Percentiles rank a stretch among this genome's conserved stretches.
phyloP scores from a whole-genome alignment of 352 stramenopile species.

The Globisporangium yorkense region DNA sequence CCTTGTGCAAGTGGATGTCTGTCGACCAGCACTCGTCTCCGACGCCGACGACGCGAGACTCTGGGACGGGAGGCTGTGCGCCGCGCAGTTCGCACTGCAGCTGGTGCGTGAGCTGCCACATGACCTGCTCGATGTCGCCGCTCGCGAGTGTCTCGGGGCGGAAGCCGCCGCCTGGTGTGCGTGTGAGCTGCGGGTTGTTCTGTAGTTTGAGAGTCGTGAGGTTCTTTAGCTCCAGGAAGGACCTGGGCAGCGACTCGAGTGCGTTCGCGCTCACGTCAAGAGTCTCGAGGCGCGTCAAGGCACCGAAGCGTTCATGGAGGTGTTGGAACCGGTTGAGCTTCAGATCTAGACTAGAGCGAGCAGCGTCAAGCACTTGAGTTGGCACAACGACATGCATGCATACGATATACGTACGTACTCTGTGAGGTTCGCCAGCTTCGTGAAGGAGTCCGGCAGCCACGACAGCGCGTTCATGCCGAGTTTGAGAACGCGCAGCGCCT shows the following conservation, averaged over 20 bases:
- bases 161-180: slow-evolving; percentile 20
- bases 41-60: slow-evolving; percentile 33
- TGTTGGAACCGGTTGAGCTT: slow-evolving; percentile 63
- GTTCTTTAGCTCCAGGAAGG: slow-evolving; percentile 37
- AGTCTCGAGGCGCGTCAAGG: slow-evolving; percentile 28
- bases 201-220: slow-evolving; percentile 44
- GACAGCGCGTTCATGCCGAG: slow-evolving; percentile 57
- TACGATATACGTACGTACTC: slow-evolving; percentile 26
- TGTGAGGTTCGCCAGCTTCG: slow-evolving; percentile 37
- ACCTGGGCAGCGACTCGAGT: slow-evolving; percentile 39
- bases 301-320: slow-evolving; percentile 38
- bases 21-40: slow-evolving; percentile 62
- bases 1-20: slow-evolving; percentile 54
- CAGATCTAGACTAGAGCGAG: slow-evolving; percentile 41
- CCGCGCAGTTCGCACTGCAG: slow-evolving; percentile 34
- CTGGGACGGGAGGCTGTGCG: slow-evolving; percentile 23
- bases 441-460: slow-evolving; percentile 46
- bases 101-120: slow-evolving; percentile 56
- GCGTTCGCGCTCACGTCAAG: slow-evolving; percentile 63
- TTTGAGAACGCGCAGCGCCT: slow-evolving; percentile 35
- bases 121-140: slow-evolving; percentile 33
- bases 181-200: slow-evolving; percentile 37
- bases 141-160: slow-evolving; percentile 31
- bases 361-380: neutral
- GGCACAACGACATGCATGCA: neutral